Evolutionary conservation across 2,329 filamentous ascomycete species (phyloP).

Genomic region (Emmonsiellopsis sp.): DNA sequence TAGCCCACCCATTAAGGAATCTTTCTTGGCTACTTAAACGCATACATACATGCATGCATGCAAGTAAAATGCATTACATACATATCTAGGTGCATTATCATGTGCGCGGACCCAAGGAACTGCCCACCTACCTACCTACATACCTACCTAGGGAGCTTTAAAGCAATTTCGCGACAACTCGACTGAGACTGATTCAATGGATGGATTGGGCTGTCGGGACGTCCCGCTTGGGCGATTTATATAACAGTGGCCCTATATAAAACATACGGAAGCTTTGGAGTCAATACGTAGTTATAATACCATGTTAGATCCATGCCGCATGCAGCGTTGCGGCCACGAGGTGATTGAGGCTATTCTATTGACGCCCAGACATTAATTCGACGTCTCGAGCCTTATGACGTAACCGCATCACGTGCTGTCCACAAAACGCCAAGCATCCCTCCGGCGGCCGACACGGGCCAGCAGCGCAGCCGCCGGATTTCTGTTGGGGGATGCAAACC

Average conservation of each 20-base stretch:
- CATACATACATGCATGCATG: neutral
- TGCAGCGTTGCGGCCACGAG: no score
- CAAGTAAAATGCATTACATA: no score
- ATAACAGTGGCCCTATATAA: no score
- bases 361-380: no score
- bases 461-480: neutral
- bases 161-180: no score
- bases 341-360: no score
- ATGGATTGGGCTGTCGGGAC: no score
- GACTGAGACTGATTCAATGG: no score
- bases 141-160: neutral
- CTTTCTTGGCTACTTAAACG: neutral
- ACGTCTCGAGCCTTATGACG: neutral
- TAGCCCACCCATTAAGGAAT: neutral
- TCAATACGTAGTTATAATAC: no score
- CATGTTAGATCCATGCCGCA: no score
- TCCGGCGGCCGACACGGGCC: neutral
- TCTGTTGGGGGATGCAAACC: slow-evolving; percentile 6
- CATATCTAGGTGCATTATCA: neutral
- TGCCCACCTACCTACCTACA: neutral
- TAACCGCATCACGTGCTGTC: neutral
- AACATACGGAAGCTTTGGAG: no score
- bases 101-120: neutral
- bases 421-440: neutral
- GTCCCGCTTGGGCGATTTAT: no score